phyloP scores from a whole-genome alignment of 345 rosid species.

The Syzygium aqueum region DNA sequence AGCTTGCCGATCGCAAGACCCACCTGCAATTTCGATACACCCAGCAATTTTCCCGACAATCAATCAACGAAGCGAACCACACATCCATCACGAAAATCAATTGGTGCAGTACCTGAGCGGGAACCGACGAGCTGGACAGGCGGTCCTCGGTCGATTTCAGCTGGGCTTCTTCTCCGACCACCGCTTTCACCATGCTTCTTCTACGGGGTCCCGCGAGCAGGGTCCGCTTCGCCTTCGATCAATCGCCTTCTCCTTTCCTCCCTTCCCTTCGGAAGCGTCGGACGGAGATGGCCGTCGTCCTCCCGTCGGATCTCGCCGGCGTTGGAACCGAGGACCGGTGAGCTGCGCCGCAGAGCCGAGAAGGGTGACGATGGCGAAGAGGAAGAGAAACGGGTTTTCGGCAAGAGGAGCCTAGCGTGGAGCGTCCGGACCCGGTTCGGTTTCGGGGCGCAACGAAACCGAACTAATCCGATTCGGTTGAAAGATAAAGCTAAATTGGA shows the following conservation, averaged over 20 bases:
- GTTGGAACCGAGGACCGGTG: not conserved
- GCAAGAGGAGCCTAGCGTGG: not conserved
- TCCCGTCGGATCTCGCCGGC: not conserved
- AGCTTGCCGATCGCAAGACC: conserved; percentile 88
- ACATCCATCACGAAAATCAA: not conserved
- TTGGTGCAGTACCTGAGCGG: conserved; percentile 41
- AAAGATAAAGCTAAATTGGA: no score
- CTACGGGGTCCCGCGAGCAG: not conserved
- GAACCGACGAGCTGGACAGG: conserved; percentile 55
- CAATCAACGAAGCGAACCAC: not conserved
- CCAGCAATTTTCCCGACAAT: not conserved
- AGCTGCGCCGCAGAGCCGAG: not conserved
- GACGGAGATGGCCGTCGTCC: not conserved
- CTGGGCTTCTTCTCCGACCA: conserved; percentile 70
- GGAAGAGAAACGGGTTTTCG: not conserved
- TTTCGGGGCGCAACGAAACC: not conserved
- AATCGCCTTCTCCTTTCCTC: not conserved
- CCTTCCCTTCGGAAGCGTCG: not conserved
- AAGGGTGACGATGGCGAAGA: not conserved
- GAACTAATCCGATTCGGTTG: not conserved
- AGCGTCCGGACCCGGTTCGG: not conserved
- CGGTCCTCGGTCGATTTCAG: conserved; percentile 66
- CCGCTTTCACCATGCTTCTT: conserved; percentile 70
- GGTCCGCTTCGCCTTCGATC: not conserved
- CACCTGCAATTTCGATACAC: conserved; percentile 31